These are phyloP conservation scores for Camelina laxa DNA, from an alignment of 345 rosid species.

Conservation along the genomic window DNA sequence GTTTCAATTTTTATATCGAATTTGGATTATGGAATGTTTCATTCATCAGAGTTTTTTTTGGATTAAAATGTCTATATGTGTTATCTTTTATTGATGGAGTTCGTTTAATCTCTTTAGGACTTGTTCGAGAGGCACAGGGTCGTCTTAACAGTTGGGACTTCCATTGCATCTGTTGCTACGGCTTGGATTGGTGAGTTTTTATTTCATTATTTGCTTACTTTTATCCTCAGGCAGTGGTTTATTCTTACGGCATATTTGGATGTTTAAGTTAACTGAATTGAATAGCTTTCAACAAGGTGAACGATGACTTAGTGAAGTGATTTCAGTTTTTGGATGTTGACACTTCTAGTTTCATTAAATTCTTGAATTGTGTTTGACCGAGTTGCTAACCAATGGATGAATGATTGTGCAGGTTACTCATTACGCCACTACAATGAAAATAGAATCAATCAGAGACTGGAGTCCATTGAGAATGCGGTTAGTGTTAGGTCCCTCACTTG, in stretches of 20 bases:
- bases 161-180: conserved; percentile 88
- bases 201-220: not conserved
- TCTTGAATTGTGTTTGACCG: not conserved
- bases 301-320: not conserved
- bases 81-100: not conserved
- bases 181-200: conserved; percentile 81
- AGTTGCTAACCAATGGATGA: conserved; percentile 27
- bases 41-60: not conserved
- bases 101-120: conserved; percentile 53
- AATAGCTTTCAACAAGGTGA: conserved; percentile 1
- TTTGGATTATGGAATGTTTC: conserved; percentile 16
- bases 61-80: not conserved
- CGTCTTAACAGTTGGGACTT: conserved; percentile 89
- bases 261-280: conserved; percentile 4
- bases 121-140: conserved; percentile 86
- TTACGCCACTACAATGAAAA: conserved; percentile 59
- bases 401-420: conserved; percentile 61
- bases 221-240: not conserved
- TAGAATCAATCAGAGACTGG: conserved; percentile 68
- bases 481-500: conserved; percentile 36
- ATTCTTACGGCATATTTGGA: not conserved
- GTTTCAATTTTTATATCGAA: not conserved
- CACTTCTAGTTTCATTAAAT: conserved; percentile 10
- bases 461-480: conserved; percentile 72
- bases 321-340: conserved; percentile 7